A percentile compares a stretch with the other conserved stretches of the same genome.
Conservation (phyloP, 208 protist species). For the Acanthamoeba divionensis region DNA sequence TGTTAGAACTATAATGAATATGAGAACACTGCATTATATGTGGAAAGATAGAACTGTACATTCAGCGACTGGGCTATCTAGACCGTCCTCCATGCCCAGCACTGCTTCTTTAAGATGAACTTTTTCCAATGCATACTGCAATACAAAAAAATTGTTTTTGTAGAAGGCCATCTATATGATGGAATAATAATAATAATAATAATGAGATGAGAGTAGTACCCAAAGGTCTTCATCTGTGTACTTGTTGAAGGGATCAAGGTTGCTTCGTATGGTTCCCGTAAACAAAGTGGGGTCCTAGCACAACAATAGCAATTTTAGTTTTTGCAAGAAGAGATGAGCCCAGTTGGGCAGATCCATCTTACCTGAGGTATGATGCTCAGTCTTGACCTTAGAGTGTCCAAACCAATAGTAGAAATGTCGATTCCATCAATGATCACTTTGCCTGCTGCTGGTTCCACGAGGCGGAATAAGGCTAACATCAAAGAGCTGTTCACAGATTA, state of each 20-base stretch:
- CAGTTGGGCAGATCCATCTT: neutral
- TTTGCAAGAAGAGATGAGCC: too few species aligned
- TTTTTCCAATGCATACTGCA: conserved; percentile 58
- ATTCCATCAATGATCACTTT: conserved; percentile 87
- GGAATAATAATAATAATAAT: neutral
- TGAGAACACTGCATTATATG: neutral
- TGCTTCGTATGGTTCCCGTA: conserved; percentile 74
- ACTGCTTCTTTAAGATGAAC: conserved; percentile 65
- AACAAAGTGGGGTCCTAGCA: conserved; percentile 78
- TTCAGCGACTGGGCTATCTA: conserved; percentile 59
- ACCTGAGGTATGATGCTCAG: conserved; percentile 96
- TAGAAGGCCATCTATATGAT: neutral
- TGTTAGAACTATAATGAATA: neutral
- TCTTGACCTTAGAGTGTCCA: conserved; percentile 87
- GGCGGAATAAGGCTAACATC: conserved; percentile 82
- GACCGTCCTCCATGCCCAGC: neutral
- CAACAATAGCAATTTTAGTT: neutral
- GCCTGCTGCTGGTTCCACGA: conserved; percentile 86
- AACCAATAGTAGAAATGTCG: conserved; percentile 83
- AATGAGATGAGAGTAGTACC: neutral
- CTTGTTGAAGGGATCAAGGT: conserved; percentile 78
- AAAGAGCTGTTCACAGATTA: conserved; percentile 50
- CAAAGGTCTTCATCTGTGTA: conserved; percentile 64
- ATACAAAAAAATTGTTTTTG: neutral
- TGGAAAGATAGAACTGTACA: neutral